A percentile compares a stretch with the other conserved stretches of the same genome.
Conservation (phyloP, 2,329 filamentous ascomycete species). For the Ophiostoma sp. region DNA sequence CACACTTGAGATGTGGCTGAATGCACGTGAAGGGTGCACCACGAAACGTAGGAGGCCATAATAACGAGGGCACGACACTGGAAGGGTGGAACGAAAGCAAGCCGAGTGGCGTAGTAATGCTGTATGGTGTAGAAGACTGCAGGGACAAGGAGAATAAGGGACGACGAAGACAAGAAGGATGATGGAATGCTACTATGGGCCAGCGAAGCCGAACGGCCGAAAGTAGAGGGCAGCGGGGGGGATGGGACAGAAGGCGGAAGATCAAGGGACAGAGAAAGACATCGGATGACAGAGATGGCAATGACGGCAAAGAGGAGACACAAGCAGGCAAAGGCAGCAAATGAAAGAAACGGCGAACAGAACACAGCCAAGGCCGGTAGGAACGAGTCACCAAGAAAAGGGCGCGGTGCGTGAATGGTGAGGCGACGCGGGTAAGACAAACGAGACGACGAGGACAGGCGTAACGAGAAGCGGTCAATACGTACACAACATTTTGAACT, state of each 20-base stretch:
- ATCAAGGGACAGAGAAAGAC: no score
- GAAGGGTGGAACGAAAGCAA: background rate
- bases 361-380: background rate
- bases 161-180: background rate
- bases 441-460: background rate
- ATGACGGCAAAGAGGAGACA: background rate
- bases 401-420: background rate
- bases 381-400: background rate
- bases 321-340: background rate
- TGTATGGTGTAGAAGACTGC: background rate
- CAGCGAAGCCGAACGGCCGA: background rate
- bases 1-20: background rate
- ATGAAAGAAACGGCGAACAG: background rate
- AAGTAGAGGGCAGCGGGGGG: background rate
- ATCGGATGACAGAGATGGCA: background rate
- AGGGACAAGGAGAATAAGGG: background rate
- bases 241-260: background rate
- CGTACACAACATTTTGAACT: constrained; percentile 34
- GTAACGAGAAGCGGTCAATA: constrained; percentile 4
- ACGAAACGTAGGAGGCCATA: background rate
- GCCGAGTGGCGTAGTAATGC: background rate
- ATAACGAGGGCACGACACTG: background rate
- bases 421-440: background rate
- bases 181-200: background rate
- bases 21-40: background rate